phyloP scores from a whole-genome alignment of 129 eudicot genomes.

The Cynara cardunculus region DNA sequence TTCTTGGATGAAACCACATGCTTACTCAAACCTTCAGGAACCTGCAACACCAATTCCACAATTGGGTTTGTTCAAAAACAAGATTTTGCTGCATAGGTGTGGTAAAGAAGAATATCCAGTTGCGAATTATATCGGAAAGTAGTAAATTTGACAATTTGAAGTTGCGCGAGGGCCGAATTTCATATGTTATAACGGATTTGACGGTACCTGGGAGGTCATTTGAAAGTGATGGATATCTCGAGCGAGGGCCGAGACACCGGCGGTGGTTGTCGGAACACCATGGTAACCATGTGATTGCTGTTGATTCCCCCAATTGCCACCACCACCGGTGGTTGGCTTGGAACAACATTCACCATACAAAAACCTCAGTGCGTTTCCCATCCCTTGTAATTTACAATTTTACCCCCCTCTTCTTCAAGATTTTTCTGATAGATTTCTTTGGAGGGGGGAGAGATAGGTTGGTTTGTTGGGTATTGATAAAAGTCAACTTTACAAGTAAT shows the following conservation, averaged over 20 bases:
- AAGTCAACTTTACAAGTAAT: not conserved
- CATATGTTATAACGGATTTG: not conserved
- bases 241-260: constrained; percentile 65
- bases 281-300: constrained; percentile 44
- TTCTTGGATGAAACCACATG: constrained; percentile 93
- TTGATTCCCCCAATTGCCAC: constrained; percentile 29
- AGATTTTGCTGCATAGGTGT: not conserved
- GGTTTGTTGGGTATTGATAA: not conserved
- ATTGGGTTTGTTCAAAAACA: not conserved
- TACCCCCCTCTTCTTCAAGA: not conserved
- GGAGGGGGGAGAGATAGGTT: not conserved
- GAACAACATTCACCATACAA: constrained; percentile 57
- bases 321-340: constrained; percentile 33
- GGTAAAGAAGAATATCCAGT: not conserved
- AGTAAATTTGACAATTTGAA: not conserved
- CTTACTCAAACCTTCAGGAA: constrained; percentile 78
- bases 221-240: constrained; percentile 78
- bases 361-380: constrained; percentile 87
- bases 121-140: not conserved
- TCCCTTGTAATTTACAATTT: constrained; percentile 20
- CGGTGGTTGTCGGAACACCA: constrained; percentile 41
- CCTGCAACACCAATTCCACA: constrained; percentile 40
- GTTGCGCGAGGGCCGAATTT: not conserved
- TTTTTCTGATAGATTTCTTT: not conserved
- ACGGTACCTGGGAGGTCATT: constrained; percentile 68